Evolutionary conservation across 768 basidiomycete species (phyloP), one percentile per base, ranked within the genome.

Genomic region (Tricholoma sp.): DNA sequence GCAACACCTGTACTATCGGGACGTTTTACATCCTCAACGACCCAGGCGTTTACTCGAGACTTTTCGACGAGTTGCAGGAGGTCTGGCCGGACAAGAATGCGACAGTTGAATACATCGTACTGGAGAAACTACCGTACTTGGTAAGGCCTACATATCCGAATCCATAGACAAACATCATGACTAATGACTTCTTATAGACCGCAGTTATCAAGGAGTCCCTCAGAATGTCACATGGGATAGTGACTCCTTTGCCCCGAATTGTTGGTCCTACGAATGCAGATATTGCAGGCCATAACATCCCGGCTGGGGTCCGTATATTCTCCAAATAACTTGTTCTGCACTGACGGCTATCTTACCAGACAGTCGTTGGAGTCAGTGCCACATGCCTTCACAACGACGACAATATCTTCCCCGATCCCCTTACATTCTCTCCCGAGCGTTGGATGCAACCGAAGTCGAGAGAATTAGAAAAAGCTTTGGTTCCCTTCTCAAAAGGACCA

Each of bases 141-240:
- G 77, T 76, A 57, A 57, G 73, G 66, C 9, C n/a, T 4, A 16
- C 0, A 19, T 46, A 18, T 54, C 22, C n/a, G n/a, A n/a, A 6
- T 27, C 19, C 21, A 14, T 31, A 41, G 29, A 34, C 35, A 54
- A 5, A 50, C 16, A 54, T 41, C 18, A 11, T 29, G n/a, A 22
- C 45, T 11, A 24, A 8, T 50, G 31, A 58, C 39, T 29, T 47
- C 55, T 58, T 21, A 2, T 58, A 81, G 79, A 76, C 74, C 14
- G 77, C 78, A 8, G 74, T 80, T 14, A 72, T 79, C 55, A 80
- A 79, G 60, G 79, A 80, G 64, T 69, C 77, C 1, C 69, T 81
- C 50, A 70, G 79, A 1, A 62, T 80, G 50, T 72, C 74, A 37
- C 74, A 75, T 59, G 77, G 77, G 21, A 69, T 76, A 39, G 71